Base-by-base conservation (phyloP, 257 asterid species). In the Linaria vulgaris region DNA sequence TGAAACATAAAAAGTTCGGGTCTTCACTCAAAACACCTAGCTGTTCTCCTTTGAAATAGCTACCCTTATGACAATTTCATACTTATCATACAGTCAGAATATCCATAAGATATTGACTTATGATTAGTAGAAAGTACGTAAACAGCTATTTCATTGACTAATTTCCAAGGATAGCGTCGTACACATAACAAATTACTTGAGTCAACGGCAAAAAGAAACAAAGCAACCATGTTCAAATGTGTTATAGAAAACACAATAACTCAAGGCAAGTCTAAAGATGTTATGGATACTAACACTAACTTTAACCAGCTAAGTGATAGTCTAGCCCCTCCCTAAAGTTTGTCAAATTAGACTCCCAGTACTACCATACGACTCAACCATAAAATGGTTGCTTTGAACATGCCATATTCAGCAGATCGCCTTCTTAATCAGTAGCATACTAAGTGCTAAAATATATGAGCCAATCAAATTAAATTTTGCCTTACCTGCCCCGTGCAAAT, bases 401-500 rank as follows among this genome's bases (percentile, higher is more conserved):
- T 56, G 56, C 50, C 24, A 54, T 41, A 34, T 59, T 31, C 46
- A 31, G 61, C 20, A 48, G 39, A 41, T 17, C 39, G 34, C 12
- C 59, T 49, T 30, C 27, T 27, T n/a, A 38, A n/a, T 31, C 37
- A 23, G 49, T 62, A 21, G 30, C 50, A 49, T 38, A 46, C 49
- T 20, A 24, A 12, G 23, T 44, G 48, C 66, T 58, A 49, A 59
- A 15, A 2, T 39, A 46, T 45, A 48, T n/a, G 21, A 23, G 71
- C 20, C 19, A 61, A 56, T 37, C 7, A 65, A 13, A 31, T 21
- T 68, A 23, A 58, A 43, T 53, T 56, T 4, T 22, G 5, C 43
- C 21, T 54, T 72, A 88, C 96, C 95, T 88, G 90, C 65, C 81
- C 64, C 99, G 81, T 23, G 99, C 96, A 83, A 92, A 92, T 19